Conservation (phyloP, 257 asterid species). For the Paraleonurus japonicus region DNA sequence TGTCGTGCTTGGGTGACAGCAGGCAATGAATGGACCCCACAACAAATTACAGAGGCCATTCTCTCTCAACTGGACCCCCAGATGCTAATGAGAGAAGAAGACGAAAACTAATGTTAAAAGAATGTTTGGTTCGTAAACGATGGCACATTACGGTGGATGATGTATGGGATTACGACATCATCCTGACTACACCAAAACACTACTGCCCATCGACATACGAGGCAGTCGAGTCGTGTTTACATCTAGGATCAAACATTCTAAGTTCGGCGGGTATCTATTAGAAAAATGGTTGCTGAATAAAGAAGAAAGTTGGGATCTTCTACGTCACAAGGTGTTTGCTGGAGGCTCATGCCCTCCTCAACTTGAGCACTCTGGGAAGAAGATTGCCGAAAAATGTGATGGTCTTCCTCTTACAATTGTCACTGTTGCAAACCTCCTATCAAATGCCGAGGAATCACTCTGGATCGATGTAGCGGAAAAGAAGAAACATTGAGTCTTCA, state of each 20-base stretch:
- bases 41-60: background rate
- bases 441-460: background rate
- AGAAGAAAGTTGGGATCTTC: slow-evolving; percentile 27
- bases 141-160: slow-evolving; percentile 44
- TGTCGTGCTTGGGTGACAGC: slow-evolving; percentile 10
- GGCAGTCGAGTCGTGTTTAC: slow-evolving; percentile 34
- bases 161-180: slow-evolving; percentile 26
- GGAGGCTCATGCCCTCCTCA: slow-evolving; percentile 1
- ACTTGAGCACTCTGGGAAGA: slow-evolving; percentile 12
- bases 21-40: background rate
- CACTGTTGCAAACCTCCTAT: background rate
- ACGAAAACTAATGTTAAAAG: background rate
- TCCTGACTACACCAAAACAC: background rate
- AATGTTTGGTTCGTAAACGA: slow-evolving; percentile 3
- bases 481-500: background rate
- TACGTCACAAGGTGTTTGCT: slow-evolving; percentile 10
- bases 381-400: slow-evolving; percentile 14
- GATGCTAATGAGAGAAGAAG: background rate
- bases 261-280: too few relatives aligned
- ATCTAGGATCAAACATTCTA: slow-evolving; percentile 24
- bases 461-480: slow-evolving; percentile 5
- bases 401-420: slow-evolving; percentile 26
- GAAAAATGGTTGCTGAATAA: background rate
- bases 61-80: background rate
- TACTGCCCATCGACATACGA: slow-evolving; percentile 6